Percentiles rank a stretch among this genome's conserved stretches.
Evolutionary conservation across 2,329 filamentous ascomycete species (phyloP).

Genomic region (Tolypocladium cylindrosporum): DNA sequence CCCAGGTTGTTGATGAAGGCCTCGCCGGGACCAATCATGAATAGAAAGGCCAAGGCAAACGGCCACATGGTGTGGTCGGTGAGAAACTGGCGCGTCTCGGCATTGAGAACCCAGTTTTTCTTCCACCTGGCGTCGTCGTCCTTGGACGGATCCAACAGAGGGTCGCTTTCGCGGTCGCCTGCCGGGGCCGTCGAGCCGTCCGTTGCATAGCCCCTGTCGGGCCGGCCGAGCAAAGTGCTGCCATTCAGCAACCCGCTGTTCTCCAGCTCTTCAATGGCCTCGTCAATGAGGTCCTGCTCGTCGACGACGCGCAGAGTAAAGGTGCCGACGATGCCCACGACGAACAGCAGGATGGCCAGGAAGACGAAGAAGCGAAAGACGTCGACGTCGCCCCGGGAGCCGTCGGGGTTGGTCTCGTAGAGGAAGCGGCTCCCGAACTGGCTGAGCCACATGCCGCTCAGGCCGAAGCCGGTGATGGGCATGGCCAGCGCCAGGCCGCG

Average conservation of each 20-base stretch:
- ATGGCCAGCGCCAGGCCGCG: slow-evolving; percentile 81
- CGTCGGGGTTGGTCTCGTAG: slow-evolving; percentile 57
- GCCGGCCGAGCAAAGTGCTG: slow-evolving; percentile 57
- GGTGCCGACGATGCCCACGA: slow-evolving; percentile 62
- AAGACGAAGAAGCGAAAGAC: slow-evolving; percentile 88
- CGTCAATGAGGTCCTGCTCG: slow-evolving; percentile 80
- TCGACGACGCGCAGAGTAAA: slow-evolving; percentile 71
- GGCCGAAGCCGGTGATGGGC: slow-evolving; percentile 84
- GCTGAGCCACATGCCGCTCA: slow-evolving; percentile 94
- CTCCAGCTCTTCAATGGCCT: slow-evolving; percentile 84
- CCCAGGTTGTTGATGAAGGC: slow-evolving; percentile 97
- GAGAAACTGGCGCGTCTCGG: slow-evolving; percentile 78
- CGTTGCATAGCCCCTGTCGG: slow-evolving; percentile 52
- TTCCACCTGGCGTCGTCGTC: slow-evolving; percentile 50
- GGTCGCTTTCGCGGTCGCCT: slow-evolving; percentile 36
- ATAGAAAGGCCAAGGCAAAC: slow-evolving; percentile 80
- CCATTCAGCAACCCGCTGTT: slow-evolving; percentile 73
- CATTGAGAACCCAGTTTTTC: slow-evolving; percentile 86
- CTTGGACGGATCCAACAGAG: slow-evolving; percentile 26
- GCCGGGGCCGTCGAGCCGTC: slow-evolving; percentile 33
- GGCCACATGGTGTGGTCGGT: slow-evolving; percentile 92
- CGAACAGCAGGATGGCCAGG: slow-evolving; percentile 59
- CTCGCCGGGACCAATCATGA: slow-evolving; percentile 91
- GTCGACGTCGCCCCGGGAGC: slow-evolving; percentile 52
- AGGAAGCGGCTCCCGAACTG: slow-evolving; percentile 75